Conservation (phyloP, 2,329 filamentous ascomycete genomes). For the Fusarium sp. region DNA sequence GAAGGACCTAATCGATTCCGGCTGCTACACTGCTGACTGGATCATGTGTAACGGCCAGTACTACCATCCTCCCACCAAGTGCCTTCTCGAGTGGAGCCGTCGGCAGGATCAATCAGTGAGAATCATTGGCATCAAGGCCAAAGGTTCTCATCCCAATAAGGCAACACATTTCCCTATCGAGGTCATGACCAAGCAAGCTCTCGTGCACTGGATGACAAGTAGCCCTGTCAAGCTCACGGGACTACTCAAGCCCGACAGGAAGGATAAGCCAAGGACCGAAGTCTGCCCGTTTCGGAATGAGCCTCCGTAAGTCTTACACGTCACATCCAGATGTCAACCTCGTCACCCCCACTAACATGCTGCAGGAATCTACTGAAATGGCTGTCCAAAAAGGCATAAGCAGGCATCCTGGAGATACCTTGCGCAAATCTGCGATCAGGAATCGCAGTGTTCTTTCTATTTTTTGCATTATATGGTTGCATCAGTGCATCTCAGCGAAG, state of each 20-base stretch:
- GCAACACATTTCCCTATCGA: conserved; percentile 25
- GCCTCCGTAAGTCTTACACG: conserved; percentile 43
- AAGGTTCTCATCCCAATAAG: conserved; percentile 29
- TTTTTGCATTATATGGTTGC: conserved; percentile 27
- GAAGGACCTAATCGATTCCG: conserved; percentile 69
- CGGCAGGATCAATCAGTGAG: conserved; percentile 32
- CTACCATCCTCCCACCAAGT: conserved; percentile 53
- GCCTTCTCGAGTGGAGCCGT: conserved; percentile 48
- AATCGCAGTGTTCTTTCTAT: conserved; percentile 32
- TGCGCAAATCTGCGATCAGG: conserved; percentile 19
- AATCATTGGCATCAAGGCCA: conserved; percentile 39
- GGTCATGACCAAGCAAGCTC: conserved; percentile 22
- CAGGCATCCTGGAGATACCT: conserved; percentile 19
- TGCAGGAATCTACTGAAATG: conserved; percentile 40
- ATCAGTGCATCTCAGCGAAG: conserved; percentile 39
- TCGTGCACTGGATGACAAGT: conserved; percentile 36
- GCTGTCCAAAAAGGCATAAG: conserved; percentile 23
- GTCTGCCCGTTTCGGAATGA: conserved; percentile 42
- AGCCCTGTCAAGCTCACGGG: conserved; percentile 37
- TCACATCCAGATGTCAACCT: conserved; percentile 24
- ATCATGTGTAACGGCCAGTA: conserved; percentile 49
- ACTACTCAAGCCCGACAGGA: conserved; percentile 40
- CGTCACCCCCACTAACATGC: conserved; percentile 39
- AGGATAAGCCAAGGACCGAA: conserved; percentile 40
- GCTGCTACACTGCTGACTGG: conserved; percentile 71